Percentiles rank a stretch among this genome's conserved stretches.
These are phyloP conservation scores for Madurella mycetomatis DNA, from an alignment of 2,329 filamentous ascomycete species.

Conservation along the genomic window DNA sequence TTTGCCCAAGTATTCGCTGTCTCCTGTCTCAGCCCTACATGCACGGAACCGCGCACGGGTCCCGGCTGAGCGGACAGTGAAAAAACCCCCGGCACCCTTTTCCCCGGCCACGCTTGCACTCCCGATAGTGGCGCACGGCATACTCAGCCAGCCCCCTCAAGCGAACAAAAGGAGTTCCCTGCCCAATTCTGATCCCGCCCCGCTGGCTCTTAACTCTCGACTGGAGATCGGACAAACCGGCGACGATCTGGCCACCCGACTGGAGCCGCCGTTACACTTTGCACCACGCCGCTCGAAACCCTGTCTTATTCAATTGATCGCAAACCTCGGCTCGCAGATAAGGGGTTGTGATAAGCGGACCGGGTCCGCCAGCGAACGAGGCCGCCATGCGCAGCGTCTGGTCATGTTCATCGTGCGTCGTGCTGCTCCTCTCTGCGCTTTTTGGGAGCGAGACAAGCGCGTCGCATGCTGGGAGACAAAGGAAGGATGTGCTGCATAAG, in stretches of 20 bases:
- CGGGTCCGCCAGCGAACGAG: conserved; percentile 6
- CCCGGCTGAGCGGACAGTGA: too few relatives aligned
- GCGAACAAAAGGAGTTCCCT: conserved; percentile 21
- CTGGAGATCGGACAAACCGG: background rate
- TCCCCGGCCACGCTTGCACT: conserved; percentile 8
- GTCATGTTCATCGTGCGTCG: conserved; percentile 26
- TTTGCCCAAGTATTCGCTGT: background rate
- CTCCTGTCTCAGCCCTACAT: conserved; percentile 17
- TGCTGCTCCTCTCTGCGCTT: conserved; percentile 24
- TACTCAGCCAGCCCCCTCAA: conserved; percentile 17
- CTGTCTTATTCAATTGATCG: conserved; percentile 4
- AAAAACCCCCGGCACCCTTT: too few relatives aligned
- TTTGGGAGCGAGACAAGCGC: conserved; percentile 24
- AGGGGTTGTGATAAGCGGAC: conserved; percentile 14
- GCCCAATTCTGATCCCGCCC: conserved; percentile 6
- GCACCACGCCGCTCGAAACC: background rate
- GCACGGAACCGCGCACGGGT: background rate
- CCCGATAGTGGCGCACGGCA: conserved; percentile 16
- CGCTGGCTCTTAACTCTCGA: background rate
- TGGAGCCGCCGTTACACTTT: background rate
- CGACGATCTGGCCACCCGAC: background rate
- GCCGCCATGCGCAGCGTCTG: conserved; percentile 26
- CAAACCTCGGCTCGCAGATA: conserved; percentile 7
- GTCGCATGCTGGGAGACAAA: conserved; percentile 23
- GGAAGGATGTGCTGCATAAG: conserved; percentile 24